Conservation (phyloP, 495 filamentous ascomycete species). For the Cercophora newfieldiana region DNA sequence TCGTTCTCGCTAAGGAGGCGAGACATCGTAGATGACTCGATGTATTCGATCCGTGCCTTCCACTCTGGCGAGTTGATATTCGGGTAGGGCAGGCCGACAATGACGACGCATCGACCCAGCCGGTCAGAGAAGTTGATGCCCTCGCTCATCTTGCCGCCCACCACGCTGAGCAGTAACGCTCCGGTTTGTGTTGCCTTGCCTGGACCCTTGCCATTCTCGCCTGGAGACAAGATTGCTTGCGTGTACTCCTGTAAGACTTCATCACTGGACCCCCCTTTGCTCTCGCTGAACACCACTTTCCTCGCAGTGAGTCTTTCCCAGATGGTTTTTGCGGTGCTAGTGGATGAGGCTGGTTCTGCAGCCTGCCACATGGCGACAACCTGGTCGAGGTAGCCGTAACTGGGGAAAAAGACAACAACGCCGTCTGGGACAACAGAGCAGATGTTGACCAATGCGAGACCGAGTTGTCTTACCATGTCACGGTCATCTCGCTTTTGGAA, state of each 20-base stretch:
- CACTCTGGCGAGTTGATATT: slow-evolving; percentile 88
- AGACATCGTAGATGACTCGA: slow-evolving; percentile 59
- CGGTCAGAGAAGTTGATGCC: slow-evolving; percentile 97
- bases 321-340: slow-evolving; percentile 34
- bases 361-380: slow-evolving; percentile 69
- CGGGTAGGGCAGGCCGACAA: slow-evolving; percentile 90
- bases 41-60: slow-evolving; percentile 85
- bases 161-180: slow-evolving; percentile 85
- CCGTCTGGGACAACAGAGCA: slow-evolving; percentile 80
- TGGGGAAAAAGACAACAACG: slow-evolving; percentile 95
- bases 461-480: slow-evolving; percentile 71
- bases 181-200: slow-evolving; percentile 41
- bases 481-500: slow-evolving; percentile 68
- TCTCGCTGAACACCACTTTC: slow-evolving; percentile 69
- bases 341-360: slow-evolving; percentile 13
- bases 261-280: slow-evolving; percentile 61
- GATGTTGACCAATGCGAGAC: slow-evolving; percentile 67
- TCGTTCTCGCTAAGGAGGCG: slow-evolving; percentile 48
- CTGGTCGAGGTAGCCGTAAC: slow-evolving; percentile 82
- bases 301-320: slow-evolving; percentile 58
- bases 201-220: background rate
- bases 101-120: slow-evolving; percentile 82
- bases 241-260: slow-evolving; percentile 71
- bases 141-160: slow-evolving; percentile 92
- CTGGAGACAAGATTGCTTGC: slow-evolving; percentile 56